Percentiles rank a stretch among this genome's conserved stretches.
These are phyloP conservation scores for Aspergillus sp. DNA, from an alignment of 2,329 filamentous ascomycete genomes.

Conservation along the genomic window DNA sequence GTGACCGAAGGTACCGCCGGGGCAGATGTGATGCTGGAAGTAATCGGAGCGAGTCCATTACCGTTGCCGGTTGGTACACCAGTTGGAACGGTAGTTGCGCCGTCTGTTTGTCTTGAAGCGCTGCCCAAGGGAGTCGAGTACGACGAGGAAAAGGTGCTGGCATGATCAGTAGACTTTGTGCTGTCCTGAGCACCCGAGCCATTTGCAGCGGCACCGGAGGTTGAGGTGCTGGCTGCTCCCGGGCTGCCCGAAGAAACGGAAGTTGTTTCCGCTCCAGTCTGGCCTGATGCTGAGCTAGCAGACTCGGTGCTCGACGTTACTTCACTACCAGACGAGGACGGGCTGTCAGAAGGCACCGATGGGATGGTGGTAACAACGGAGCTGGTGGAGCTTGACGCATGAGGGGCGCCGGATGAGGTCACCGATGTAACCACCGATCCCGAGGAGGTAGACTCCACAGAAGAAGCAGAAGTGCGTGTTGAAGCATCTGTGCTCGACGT, in stretches of 20 bases:
- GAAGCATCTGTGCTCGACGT: conserved; percentile 6
- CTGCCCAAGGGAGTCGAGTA: neutral
- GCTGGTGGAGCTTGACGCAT: neutral
- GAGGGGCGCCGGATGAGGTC: neutral
- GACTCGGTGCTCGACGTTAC: neutral
- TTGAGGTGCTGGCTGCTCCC: neutral
- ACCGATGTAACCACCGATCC: neutral
- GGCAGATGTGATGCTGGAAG: neutral
- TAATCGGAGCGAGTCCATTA: neutral
- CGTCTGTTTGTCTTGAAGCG: neutral
- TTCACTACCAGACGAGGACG: neutral
- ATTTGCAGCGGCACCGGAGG: neutral
- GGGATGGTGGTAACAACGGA: neutral
- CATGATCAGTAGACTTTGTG: neutral
- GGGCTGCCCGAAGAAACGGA: neutral
- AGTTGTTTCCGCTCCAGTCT: neutral
- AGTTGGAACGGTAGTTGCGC: neutral
- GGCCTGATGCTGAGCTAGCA: neutral
- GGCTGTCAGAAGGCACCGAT: neutral
- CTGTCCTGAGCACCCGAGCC: neutral
- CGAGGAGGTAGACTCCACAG: conserved; percentile 6
- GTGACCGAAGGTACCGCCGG: neutral
- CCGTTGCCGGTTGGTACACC: neutral
- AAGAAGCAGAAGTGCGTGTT: neutral
- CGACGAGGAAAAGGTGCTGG: neutral